These are phyloP conservation scores for Cutaneotrichosporon arboriforme DNA, from an alignment of 1,284 basidiomycete species.

Conservation along the genomic window DNA sequence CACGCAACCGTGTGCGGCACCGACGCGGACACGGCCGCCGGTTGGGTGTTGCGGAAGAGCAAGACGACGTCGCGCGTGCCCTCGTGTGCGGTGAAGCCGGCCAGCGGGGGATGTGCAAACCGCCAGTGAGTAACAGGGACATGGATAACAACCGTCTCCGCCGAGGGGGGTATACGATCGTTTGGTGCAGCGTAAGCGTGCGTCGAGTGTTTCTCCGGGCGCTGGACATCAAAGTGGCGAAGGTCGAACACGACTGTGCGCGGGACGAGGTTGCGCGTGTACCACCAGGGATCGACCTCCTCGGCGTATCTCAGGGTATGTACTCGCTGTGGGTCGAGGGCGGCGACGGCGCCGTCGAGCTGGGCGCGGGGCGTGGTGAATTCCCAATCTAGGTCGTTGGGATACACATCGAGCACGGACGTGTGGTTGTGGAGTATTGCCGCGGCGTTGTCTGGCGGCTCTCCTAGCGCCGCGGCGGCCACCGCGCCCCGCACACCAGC, in stretches of 20 bases:
- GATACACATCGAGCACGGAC: background rate
- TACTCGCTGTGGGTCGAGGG: background rate
- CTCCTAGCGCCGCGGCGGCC: background rate
- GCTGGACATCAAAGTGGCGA: background rate
- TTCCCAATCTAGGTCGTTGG: slow-evolving; percentile 1
- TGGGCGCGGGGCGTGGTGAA: background rate
- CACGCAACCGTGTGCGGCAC: background rate
- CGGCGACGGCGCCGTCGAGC: background rate
- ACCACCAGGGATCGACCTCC: slow-evolving; percentile 2
- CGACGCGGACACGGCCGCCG: too few relatives aligned
- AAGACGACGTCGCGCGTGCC: background rate
- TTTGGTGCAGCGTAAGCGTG: background rate
- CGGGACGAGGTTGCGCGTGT: background rate
- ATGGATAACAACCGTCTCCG: background rate
- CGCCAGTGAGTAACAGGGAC: background rate
- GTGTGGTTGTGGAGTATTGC: background rate
- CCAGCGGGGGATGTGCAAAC: background rate
- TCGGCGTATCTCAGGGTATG: background rate
- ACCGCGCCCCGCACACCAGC: too few relatives aligned
- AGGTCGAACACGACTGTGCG: background rate
- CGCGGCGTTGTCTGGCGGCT: background rate
- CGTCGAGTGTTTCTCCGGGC: background rate
- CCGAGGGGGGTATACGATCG: background rate
- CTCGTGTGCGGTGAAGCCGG: background rate
- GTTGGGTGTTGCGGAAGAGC: background rate